These are phyloP conservation scores for Pisolithus tinctorius DNA, from an alignment of 768 basidiomycete genomes.

Conservation along the genomic window DNA sequence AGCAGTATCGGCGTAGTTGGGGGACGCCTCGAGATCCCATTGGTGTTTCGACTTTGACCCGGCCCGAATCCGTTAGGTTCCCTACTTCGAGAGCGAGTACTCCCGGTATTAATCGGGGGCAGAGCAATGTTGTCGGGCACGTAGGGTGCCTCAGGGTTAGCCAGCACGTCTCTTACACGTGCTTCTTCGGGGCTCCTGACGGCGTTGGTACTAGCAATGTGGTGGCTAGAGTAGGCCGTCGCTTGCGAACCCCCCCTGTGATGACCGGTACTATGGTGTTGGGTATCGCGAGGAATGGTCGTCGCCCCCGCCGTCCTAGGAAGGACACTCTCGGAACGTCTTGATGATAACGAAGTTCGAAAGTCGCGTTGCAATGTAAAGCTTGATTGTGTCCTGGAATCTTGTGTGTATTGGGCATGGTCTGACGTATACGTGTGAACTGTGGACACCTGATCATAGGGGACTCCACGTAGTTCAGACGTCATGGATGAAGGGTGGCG, in stretches of 20 bases:
- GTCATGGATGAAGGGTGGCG: constrained; percentile 12
- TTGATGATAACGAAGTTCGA: constrained; percentile 18
- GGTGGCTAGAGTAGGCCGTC: neutral
- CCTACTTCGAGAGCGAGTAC: neutral
- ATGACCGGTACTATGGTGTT: neutral
- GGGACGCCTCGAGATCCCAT: constrained; percentile 25
- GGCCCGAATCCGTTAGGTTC: neutral
- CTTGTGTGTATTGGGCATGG: constrained; percentile 9
- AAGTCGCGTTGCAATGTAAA: constrained; percentile 2
- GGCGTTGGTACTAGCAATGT: neutral
- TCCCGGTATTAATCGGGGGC: neutral
- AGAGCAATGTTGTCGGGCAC: neutral
- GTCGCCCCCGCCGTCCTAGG: constrained; percentile 8
- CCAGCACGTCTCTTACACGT: constrained; percentile 8
- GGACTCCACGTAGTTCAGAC: constrained; percentile 21
- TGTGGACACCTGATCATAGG: constrained; percentile 20
- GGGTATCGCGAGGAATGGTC: constrained; percentile 11
- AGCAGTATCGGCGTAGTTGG: constrained; percentile 42
- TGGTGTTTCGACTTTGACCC: constrained; percentile 6
- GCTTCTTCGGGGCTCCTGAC: constrained; percentile 13
- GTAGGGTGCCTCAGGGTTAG: constrained; percentile 7
- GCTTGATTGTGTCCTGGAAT: constrained; percentile 1
- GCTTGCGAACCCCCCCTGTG: neutral
- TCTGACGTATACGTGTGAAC: constrained; percentile 7
- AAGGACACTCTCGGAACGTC: constrained; percentile 9